Evolutionary conservation across 2,329 filamentous ascomycete genomes (phyloP), one percentile per base, ranked within the genome.

Genomic region (Trichophyton equinum): DNA sequence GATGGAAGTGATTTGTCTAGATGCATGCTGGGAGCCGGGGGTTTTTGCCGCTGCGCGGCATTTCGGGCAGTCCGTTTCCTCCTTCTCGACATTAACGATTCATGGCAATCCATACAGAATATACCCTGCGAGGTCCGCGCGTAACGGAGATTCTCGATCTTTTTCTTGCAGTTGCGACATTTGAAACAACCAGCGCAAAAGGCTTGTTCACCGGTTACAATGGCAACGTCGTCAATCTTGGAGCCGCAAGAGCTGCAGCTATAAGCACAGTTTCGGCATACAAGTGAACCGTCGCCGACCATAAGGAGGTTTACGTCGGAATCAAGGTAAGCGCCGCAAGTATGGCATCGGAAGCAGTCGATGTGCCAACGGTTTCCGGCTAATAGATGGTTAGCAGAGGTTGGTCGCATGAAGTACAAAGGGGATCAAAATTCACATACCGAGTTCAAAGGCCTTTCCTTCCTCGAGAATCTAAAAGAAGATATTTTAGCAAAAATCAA

Each of bases 231-330:
- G 73, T 99, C 94, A 67, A 99, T 99, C 79, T 99, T 99, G 79
- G 95, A 92, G 62, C 86, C 85, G 75, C 94, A 99, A 60, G 91
- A 91, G 74, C 86, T 96, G 79, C 94, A 99, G 80, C 91, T 96
- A 75, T 99, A 99, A 60, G 94, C 97, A 78, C 94, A 99, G 76
- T 96, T 96, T 78, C 96, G 97, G 81, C 94, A 99, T 68, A 99
- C 97, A 66, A 99, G 84, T 18, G 92, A 97, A 66, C 94, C 94
- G 77, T 99, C 94, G 73, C 94, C 94, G 65, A 99, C 88, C 27
- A 99, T 87, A 58, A 99, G 85, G 57, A 99, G 86, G 76, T 97
- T 97, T 68, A 94, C 94, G 72, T 99, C 92, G 64, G 94, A 97
- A 78, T 99, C 94, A 76, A 99, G 90, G 62, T 96, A 85, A 63